Conservation (phyloP, 805 yeast genomes). For the Deakozyma indianensis region DNA sequence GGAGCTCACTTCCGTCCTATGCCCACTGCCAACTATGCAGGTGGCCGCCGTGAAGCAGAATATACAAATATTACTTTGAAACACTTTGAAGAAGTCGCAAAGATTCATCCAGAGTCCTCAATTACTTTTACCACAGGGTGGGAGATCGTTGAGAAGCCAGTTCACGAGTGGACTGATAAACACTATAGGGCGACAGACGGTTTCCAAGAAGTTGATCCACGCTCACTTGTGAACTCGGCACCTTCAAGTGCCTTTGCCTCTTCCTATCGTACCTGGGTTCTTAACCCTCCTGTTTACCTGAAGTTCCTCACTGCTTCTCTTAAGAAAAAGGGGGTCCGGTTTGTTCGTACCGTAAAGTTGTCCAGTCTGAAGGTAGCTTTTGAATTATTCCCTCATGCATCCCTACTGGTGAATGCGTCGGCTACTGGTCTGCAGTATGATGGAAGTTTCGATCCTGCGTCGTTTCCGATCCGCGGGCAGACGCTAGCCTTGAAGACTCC, state of each 20-base stretch:
- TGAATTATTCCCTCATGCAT: background rate
- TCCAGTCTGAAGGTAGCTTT: background rate
- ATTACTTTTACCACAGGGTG: background rate
- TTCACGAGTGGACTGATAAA: background rate
- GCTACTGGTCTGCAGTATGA: constrained; percentile 1
- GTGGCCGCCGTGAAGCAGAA: background rate
- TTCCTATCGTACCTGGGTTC: background rate
- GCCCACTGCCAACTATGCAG: background rate
- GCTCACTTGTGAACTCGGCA: background rate
- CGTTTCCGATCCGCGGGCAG: background rate
- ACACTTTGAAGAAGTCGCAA: background rate
- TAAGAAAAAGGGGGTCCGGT: background rate
- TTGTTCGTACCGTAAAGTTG: background rate
- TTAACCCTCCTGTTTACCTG: background rate
- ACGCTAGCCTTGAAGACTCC: background rate
- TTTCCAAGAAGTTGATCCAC: background rate
- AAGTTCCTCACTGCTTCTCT: background rate
- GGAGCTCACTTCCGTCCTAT: background rate
- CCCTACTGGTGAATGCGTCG: background rate
- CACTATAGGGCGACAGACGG: background rate
- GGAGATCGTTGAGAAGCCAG: background rate
- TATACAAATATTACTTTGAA: background rate
- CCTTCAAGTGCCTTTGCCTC: background rate
- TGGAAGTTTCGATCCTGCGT: background rate
- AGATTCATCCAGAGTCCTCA: background rate